phyloP scores from a whole-genome alignment of 108 stramenopile genomes.

The Chaetoceros tenuissimus region DNA sequence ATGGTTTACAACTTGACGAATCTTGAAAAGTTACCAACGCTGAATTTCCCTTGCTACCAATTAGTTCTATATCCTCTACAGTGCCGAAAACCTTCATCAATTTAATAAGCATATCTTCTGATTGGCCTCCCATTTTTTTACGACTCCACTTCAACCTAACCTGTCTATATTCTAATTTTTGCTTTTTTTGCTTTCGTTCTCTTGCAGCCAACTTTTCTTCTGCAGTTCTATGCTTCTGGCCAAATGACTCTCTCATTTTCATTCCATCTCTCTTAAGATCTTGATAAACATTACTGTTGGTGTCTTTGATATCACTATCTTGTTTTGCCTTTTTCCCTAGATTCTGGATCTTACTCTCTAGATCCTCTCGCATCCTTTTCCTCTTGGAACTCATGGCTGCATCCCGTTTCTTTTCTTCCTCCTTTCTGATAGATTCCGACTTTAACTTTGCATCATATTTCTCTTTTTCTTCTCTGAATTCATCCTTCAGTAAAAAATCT shows the following conservation, averaged over 20 bases:
- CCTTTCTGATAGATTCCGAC: conserved; percentile 41
- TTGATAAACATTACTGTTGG: background rate
- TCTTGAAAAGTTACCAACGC: conserved; percentile 64
- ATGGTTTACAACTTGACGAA: conserved; percentile 50
- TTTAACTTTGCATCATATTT: conserved; percentile 54
- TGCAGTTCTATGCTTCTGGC: background rate
- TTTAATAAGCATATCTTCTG: conserved; percentile 43
- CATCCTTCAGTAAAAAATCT: conserved; percentile 52
- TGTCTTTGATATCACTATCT: background rate
- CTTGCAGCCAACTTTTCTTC: conserved; percentile 38
- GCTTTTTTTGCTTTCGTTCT: conserved; percentile 49
- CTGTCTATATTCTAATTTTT: conserved; percentile 54
- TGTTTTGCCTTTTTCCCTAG: background rate
- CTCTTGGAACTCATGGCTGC: conserved; percentile 51
- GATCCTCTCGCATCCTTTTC: conserved; percentile 63
- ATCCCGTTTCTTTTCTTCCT: conserved; percentile 52
- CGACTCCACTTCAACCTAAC: conserved; percentile 79
- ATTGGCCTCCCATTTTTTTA: conserved; percentile 51
- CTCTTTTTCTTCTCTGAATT: conserved; percentile 34
- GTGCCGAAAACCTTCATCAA: conserved; percentile 54
- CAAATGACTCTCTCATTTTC: background rate
- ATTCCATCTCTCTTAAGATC: background rate
- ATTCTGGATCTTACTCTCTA: conserved; percentile 47
- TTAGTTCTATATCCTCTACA: conserved; percentile 60
- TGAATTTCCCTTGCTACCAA: conserved; percentile 70